phyloP scores from a whole-genome alignment of 192 early-diverging fungal species.

The Backusella liffmaniae region DNA sequence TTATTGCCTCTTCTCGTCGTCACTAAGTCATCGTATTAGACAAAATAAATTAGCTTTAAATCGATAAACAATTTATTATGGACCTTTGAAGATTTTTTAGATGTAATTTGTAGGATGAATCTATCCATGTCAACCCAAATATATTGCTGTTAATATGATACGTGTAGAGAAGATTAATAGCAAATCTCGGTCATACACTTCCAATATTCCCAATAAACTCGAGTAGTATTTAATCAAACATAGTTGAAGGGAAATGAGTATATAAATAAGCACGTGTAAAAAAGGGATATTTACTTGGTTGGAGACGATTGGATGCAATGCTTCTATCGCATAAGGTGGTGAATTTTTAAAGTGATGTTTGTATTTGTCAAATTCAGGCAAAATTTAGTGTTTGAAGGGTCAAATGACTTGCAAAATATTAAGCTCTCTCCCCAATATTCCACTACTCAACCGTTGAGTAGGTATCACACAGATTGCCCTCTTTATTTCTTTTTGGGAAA shows the following conservation, averaged over 20 bases:
- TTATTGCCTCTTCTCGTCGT: slow-evolving; percentile 4
- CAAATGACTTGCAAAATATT: not conserved
- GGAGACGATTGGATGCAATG: not conserved
- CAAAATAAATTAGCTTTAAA: not conserved
- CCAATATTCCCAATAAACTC: not conserved
- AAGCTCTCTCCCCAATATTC: not conserved
- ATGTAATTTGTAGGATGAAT: not conserved
- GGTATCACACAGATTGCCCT: not conserved
- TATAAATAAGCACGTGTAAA: not conserved
- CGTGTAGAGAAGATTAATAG: not conserved
- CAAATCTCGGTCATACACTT: not conserved
- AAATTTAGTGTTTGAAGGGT: not conserved
- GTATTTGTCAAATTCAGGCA: not conserved
- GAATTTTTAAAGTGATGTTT: not conserved
- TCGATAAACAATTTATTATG: not conserved
- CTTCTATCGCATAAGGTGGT: not conserved
- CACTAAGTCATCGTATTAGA: not conserved
- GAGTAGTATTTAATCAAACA: not conserved
- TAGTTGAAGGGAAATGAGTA: not conserved
- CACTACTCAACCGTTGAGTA: not conserved
- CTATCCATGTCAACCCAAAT: not conserved
- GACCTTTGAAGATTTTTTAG: not conserved
- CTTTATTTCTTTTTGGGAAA: not conserved
- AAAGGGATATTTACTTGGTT: not conserved
- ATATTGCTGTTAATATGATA: not conserved